Evolutionary conservation across 208 protist species (phyloP).

Genomic region (Trypanosoma melophagium): DNA sequence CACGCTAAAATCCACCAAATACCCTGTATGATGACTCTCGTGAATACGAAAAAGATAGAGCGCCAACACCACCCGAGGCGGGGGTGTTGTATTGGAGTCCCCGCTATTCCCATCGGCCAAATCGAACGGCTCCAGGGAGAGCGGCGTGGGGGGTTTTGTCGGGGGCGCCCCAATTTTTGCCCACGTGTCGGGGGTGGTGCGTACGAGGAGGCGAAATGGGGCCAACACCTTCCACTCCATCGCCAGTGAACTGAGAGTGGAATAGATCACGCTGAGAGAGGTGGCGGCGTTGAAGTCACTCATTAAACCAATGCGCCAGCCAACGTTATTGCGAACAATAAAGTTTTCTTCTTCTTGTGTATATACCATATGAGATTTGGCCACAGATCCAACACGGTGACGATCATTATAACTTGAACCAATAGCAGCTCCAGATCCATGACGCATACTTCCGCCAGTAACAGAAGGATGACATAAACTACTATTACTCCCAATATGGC

Average conservation of each 20-base stretch:
- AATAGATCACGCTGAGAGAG: constrained; percentile 60
- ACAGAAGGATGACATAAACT: constrained; percentile 22
- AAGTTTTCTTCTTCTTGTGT: constrained; percentile 79
- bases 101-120: not conserved
- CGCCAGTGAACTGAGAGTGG: constrained; percentile 44
- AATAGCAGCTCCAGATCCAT: constrained; percentile 28
- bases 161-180: constrained; percentile 19
- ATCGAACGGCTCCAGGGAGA: constrained; percentile 4
- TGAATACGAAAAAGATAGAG: constrained; percentile 85
- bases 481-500: constrained; percentile 24
- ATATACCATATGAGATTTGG: constrained; percentile 73
- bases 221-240: constrained; percentile 89
- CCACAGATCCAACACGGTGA: constrained; percentile 75
- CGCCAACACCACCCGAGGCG: constrained; percentile 46
- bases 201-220: constrained; percentile 64
- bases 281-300: constrained; percentile 61
- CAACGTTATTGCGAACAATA: constrained; percentile 74
- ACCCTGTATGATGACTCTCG: constrained; percentile 78
- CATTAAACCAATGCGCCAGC: constrained; percentile 91
- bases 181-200: constrained; percentile 68
- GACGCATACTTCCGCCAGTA: constrained; percentile 24
- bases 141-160: constrained; percentile 8
- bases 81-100: not conserved
- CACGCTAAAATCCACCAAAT: constrained; percentile 74
- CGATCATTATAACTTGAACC: constrained; percentile 44